phyloP scores from a whole-genome alignment of 2,329 filamentous ascomycete species.

The Tolypocladium ophioglossoides region DNA sequence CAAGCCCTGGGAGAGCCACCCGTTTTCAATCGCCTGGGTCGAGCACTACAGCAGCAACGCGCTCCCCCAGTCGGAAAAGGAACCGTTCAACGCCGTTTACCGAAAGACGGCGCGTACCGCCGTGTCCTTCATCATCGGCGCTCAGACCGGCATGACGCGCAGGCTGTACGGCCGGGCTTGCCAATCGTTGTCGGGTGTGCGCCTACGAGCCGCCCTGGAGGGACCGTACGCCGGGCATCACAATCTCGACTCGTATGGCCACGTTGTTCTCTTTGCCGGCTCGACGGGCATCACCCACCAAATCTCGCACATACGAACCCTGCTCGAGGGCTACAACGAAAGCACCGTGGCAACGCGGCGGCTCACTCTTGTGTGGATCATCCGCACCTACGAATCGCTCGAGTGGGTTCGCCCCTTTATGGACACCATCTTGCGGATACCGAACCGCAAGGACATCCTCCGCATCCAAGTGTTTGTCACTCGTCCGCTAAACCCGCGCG shows the following conservation, averaged over 20 bases:
- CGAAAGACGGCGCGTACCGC: conserved; percentile 36
- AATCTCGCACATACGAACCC: conserved; percentile 73
- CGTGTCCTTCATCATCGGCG: conserved; percentile 77
- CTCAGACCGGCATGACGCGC: conserved; percentile 80
- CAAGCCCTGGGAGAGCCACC: conserved; percentile 62
- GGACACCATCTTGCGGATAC: conserved; percentile 64
- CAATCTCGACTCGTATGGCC: conserved; percentile 83
- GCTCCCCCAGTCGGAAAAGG: conserved; percentile 29
- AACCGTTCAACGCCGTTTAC: conserved; percentile 24
- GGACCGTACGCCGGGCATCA: conserved; percentile 83
- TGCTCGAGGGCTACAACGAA: conserved; percentile 57
- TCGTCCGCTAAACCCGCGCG: conserved; percentile 70
- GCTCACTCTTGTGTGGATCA: conserved; percentile 82
- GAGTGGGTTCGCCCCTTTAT: conserved; percentile 91
- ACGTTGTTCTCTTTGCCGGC: conserved; percentile 80
- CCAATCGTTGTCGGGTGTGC: conserved; percentile 41
- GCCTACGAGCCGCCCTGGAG: conserved; percentile 67
- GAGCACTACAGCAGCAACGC: conserved; percentile 38
- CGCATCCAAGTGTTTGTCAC: conserved; percentile 87
- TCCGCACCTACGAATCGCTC: conserved; percentile 78
- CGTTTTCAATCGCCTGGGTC: conserved; percentile 70
- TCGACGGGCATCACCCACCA: conserved; percentile 95
- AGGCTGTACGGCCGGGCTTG: conserved; percentile 64
- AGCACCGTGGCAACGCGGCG: conserved; percentile 71
- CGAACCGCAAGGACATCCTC: conserved; percentile 70